A percentile compares a stretch with the other conserved stretches of the same genome.
These are phyloP conservation scores for Trifolium repens DNA, from an alignment of 306 rosid species.

Conservation along the genomic window DNA sequence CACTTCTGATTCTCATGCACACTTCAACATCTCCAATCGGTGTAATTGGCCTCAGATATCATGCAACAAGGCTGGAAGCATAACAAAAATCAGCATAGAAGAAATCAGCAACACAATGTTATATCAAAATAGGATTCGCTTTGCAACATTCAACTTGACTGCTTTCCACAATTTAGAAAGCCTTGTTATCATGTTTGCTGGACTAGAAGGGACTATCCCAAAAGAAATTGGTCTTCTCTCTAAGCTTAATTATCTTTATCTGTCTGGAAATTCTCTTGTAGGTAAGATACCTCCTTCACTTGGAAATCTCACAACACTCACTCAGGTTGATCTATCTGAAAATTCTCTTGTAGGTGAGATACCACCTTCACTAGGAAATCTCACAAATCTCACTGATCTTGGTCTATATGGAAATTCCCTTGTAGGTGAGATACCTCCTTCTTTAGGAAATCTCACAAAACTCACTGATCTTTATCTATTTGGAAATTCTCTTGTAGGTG, in stretches of 20 bases:
- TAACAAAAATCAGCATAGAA: not conserved
- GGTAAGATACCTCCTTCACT: not conserved
- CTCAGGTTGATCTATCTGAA: not conserved
- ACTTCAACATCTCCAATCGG: not conserved
- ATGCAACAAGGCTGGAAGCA: slow-evolving; percentile 27
- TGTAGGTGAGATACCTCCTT: not conserved
- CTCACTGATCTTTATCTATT: not conserved
- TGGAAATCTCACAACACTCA: not conserved
- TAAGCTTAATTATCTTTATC: not conserved
- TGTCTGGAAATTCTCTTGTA: not conserved
- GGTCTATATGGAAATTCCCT: not conserved
- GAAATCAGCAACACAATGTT: too few species aligned
- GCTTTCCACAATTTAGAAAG: not conserved
- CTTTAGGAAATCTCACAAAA: not conserved
- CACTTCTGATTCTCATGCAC: not conserved
- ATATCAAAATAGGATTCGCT: not conserved
- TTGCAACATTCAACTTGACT: not conserved
- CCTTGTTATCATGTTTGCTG: fast-evolving
- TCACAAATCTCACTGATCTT: too few species aligned
- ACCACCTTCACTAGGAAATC: too few species aligned
- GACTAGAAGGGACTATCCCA: not conserved
- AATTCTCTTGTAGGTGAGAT: too few species aligned
- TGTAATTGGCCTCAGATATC: not conserved
- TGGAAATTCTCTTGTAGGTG: too few species aligned
- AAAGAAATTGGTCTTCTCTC: slow-evolving; percentile 1